These are phyloP conservation scores for Isabelozyma pseudorhagii DNA, from an alignment of 805 yeast species.

Conservation along the genomic window DNA sequence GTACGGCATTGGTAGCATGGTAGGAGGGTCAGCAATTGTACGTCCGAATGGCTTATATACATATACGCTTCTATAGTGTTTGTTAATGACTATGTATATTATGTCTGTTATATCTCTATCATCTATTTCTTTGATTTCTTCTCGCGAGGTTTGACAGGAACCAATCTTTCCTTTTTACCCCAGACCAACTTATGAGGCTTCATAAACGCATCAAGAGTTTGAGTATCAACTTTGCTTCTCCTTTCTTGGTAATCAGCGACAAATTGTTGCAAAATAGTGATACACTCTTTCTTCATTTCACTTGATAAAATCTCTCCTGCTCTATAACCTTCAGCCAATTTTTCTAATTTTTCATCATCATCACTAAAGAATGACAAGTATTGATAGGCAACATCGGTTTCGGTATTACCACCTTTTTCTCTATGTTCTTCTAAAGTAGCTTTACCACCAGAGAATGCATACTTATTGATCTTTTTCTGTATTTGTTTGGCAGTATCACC, in stretches of 20 bases:
- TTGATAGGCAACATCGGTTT: slow-evolving; percentile 92
- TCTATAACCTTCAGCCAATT: slow-evolving; percentile 62
- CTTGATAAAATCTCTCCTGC: slow-evolving; percentile 85
- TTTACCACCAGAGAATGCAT: slow-evolving; percentile 95
- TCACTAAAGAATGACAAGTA: slow-evolving; percentile 85
- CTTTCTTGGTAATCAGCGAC: slow-evolving; percentile 80
- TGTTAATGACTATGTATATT: no score
- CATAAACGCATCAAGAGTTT: slow-evolving; percentile 65
- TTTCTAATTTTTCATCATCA: slow-evolving; percentile 76
- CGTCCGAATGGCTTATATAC: no score
- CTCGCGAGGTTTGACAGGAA: slow-evolving; percentile 55
- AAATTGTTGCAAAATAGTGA: slow-evolving; percentile 72
- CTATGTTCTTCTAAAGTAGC: slow-evolving; percentile 88
- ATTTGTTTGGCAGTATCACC: slow-evolving; percentile 91
- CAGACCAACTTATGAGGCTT: slow-evolving; percentile 75
- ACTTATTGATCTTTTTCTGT: slow-evolving; percentile 90
- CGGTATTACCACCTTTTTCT: slow-evolving; percentile 87
- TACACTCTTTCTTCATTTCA: slow-evolving; percentile 87
- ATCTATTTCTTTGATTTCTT: slow-evolving; percentile 26
- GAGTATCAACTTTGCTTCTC: slow-evolving; percentile 65
- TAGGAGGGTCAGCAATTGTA: no score
- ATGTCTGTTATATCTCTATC: background rate
- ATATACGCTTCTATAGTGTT: no score
- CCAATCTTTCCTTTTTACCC: slow-evolving; percentile 72
- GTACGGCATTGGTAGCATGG: no score